Evolutionary conservation across 495 filamentous ascomycete species (phyloP).

Genomic region (Podospora bellae-mahoneyi): DNA sequence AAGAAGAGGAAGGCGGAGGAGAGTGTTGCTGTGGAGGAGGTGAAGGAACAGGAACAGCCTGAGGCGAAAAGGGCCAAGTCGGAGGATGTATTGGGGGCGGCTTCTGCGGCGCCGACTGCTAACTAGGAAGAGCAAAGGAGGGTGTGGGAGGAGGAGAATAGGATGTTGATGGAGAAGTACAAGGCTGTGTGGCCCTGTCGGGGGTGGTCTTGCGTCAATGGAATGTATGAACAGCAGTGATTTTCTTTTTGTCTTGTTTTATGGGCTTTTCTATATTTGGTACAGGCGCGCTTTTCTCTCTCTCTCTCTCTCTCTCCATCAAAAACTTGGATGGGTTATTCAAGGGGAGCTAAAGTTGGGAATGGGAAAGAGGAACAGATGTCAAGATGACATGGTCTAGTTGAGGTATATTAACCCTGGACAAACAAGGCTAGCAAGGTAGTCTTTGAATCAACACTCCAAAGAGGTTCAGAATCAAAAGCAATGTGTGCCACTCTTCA

Average conservation of each 20-base stretch:
- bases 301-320: no score
- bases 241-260: background rate
- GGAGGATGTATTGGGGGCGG: slow-evolving; percentile 7
- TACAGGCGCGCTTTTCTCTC: no score
- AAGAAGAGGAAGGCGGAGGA: slow-evolving; percentile 61
- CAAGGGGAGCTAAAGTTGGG: background rate
- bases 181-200: background rate
- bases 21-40: slow-evolving; percentile 20
- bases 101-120: background rate
- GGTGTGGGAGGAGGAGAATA: background rate
- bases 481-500: no score
- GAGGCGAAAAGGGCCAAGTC: slow-evolving; percentile 44
- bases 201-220: background rate
- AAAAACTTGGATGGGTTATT: background rate
- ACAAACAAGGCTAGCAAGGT: background rate
- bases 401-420: background rate
- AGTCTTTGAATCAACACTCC: background rate
- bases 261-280: no score
- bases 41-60: slow-evolving; percentile 34
- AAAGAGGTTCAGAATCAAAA: background rate
- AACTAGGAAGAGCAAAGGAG: background rate
- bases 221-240: background rate
- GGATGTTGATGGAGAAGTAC: background rate
- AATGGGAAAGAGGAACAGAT: slow-evolving; percentile 2
- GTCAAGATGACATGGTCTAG: background rate